Evolutionary conservation across 306 rosid genomes (phyloP), one percentile per base, ranked within the genome.

Genomic region (Prunus salicina): DNA sequence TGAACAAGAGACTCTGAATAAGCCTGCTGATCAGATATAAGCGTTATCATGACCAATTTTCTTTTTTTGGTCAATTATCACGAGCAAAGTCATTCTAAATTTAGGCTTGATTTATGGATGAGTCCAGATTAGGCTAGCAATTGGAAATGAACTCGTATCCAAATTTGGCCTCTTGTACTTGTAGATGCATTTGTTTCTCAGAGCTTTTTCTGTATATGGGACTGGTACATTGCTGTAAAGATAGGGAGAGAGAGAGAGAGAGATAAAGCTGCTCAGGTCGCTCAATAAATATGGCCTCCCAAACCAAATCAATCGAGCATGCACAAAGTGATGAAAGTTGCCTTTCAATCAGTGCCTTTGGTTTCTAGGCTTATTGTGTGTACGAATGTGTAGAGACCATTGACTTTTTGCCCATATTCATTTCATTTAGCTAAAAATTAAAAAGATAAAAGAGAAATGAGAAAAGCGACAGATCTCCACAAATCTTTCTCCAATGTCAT

Each of bases 1-100:
- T 7, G 91, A 93, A 81, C 90, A 75, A 64, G 90, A 82, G 56
- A 63, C 74, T 67, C 55, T 51, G 67, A 88, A 82, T 82, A 93
- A 89, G 81, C 88, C 82, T 71, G 80, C 85, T 45, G 86, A 85
- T 80, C 86, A 79, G 80, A 83, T 78, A 75, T 82, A 64, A 84
- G 53, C 69, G 78, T 6, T 58, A 81, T 62, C 20, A 12, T 5
- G 2, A 46, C n/a, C 15, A 60, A 24, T 6, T 12, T 16, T 46
- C 19, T 10, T 52, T 18, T 72, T 22, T 22, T 24, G 20, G 60
- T 30, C 47, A 8, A 41, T 64, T 34, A 34, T 49, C 51, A 46
- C 64, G 32, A 51, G 41, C 61, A 49, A 34, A 28, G 6, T 24
- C 30, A 46, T 56, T 50, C 73, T 53, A 73, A 76, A 64, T 79